A percentile compares a stretch with the other conserved stretches of the same genome.
These are phyloP conservation scores for Saksenaea vasiformis DNA, from an alignment of 371 early-diverging fungal genomes.

Conservation along the genomic window DNA sequence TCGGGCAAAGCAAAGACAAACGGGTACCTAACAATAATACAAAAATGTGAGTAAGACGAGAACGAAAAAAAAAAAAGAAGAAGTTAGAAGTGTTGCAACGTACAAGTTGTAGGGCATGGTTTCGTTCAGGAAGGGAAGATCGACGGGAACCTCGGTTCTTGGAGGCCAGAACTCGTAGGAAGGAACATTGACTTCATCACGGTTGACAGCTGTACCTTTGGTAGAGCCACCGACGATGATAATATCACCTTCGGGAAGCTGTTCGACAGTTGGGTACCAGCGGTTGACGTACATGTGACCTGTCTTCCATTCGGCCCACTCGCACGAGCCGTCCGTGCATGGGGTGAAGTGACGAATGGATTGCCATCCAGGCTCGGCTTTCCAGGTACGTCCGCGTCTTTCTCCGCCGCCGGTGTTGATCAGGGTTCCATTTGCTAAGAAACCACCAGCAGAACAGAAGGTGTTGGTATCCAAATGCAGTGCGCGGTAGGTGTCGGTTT, in stretches of 20 bases:
- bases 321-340: conserved; percentile 46
- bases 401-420: conserved; percentile 65
- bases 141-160: conserved; percentile 26
- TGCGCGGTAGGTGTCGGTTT: conserved; percentile 44
- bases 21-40: conserved; percentile 54
- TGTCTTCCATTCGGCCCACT: conserved; percentile 42
- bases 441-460: conserved; percentile 66
- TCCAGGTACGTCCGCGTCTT: conserved; percentile 38
- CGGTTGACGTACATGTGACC: conserved; percentile 46
- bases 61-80: conserved; percentile 1
- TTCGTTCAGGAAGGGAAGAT: conserved; percentile 51
- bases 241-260: conserved; percentile 55
- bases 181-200: conserved; percentile 52
- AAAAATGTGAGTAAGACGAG: no score
- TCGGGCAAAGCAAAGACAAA: conserved; percentile 56
- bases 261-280: conserved; percentile 66
- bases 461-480: conserved; percentile 59
- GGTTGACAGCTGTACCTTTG: conserved; percentile 51
- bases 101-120: conserved; percentile 67
- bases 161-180: conserved; percentile 51
- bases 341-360: conserved; percentile 55
- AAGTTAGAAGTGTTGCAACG: conserved; percentile 14
- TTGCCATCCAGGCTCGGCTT: conserved; percentile 54
- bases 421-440: conserved; percentile 57
- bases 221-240: conserved; percentile 62